Base-by-base conservation (phyloP, 352 stramenopile species). In the Pythium plurisporium region DNA sequence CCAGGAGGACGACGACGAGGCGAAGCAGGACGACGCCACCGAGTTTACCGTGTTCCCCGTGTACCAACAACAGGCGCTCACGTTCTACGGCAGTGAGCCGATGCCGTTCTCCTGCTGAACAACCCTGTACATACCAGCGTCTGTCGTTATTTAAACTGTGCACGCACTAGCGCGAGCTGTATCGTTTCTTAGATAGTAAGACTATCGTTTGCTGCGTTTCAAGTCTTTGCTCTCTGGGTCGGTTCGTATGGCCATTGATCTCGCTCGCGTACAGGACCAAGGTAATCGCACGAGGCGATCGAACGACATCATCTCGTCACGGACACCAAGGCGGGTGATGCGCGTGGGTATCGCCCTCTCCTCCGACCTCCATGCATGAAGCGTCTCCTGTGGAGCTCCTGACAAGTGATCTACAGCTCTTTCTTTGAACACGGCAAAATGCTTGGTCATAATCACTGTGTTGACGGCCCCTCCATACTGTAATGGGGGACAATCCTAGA, bases 61-160 rank as follows among this genome's bases (percentile, higher is more conserved):
- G 7, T 51, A 29, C 44, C 36, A 37, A 11, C 26, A 11, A 6
- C 36, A 62, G 26, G 27, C 45, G 29, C 37, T 62, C 20, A 23
- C 51, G 33, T 55, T 42, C 27, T 55, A 62, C 37, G 37, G 55
- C 44, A 37, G 44, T 11, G 37, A 44, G 19, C 44, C 46, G 4
- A 56, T 63, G 55, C 55, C 55, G 37, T 63, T 63, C 30, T 52
- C 55, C 17, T 57, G 55, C 38, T 56, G 34, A 55, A 10, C 8
- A n/a, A n/a, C n/a, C n/a, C n/a, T n/a, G n/a, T n/a, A n/a, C 25
- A 15, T 14, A 17, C 38, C 11, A 12, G 12, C 26, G 26, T 10
- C n/a, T 22, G 25, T 14, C 29, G 20, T 36, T 63, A 63, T 63
- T 63, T 56, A 62, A 51, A 42, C 30, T 37, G 31, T 14, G 6